Conservation (phyloP, 2,329 filamentous ascomycete species). For the Ophiosphaerella korrae region DNA sequence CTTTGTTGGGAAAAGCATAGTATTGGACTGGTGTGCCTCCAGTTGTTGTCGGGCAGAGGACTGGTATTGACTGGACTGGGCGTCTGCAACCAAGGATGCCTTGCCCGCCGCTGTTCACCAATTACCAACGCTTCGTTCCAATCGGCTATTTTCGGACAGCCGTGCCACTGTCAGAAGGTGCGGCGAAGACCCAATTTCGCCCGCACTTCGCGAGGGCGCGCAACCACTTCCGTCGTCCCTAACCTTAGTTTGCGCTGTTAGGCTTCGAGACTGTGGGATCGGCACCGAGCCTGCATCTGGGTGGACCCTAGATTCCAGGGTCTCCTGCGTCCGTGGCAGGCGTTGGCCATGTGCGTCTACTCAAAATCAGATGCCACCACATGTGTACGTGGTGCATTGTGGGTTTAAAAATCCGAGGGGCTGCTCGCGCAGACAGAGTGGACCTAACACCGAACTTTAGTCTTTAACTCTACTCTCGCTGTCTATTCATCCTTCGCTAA, state of each 20-base stretch:
- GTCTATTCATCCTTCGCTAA: neutral
- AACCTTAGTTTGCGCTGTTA: conserved; percentile 24
- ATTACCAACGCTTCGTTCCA: neutral
- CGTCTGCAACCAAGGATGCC: conserved; percentile 4
- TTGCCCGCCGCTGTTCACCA: neutral
- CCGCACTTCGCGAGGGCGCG: conserved; percentile 4
- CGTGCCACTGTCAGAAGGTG: conserved; percentile 8
- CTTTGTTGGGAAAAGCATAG: conserved; percentile 14
- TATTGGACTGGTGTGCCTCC: conserved; percentile 3
- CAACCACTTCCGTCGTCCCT: conserved; percentile 25
- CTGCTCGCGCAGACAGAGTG: conserved; percentile 10
- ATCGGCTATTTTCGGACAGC: conserved; percentile 1
- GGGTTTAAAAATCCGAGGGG: conserved; percentile 19
- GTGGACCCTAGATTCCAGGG: conserved; percentile 19
- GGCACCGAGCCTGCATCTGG: conserved; percentile 6
- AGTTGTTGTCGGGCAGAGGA: conserved; percentile 11
- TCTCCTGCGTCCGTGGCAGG: conserved; percentile 13
- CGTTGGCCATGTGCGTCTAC: conserved; percentile 27
- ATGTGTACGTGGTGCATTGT: neutral
- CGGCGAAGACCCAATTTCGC: conserved; percentile 16
- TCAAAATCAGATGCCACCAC: conserved; percentile 6
- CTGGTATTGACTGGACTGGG: conserved; percentile 1
- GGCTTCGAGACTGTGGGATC: conserved; percentile 33
- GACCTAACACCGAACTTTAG: neutral
- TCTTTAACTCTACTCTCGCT: neutral